Evolutionary conservation across 1,284 basidiomycete genomes (phyloP).

Genomic region (Schizophyllum amplum): DNA sequence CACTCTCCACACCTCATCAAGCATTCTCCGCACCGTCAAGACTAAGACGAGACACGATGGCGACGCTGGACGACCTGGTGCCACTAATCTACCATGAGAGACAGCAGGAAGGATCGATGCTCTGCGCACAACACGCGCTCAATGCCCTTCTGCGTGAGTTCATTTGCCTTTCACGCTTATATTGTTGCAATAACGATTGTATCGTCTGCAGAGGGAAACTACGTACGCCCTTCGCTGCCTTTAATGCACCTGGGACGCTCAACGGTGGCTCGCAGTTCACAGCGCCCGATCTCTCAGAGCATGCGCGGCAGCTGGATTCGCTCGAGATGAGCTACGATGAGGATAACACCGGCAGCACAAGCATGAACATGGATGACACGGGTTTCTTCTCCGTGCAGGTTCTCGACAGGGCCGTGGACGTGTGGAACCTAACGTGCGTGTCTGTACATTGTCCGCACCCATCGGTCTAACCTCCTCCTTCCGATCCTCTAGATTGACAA

Average conservation of each 20-base stretch:
- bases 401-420: conserved; percentile 70
- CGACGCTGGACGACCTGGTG: neutral
- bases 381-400: conserved; percentile 88
- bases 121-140: conserved; percentile 82
- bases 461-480: conserved; percentile 7
- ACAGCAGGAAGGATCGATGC: conserved; percentile 70
- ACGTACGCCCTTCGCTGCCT: conserved; percentile 35
- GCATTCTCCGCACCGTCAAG: neutral
- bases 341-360: conserved; percentile 34
- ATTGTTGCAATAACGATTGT: too few relatives aligned
- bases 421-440: conserved; percentile 75
- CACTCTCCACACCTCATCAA: neutral
- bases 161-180: conserved; percentile 2
- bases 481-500: conserved; percentile 32
- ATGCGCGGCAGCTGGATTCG: conserved; percentile 62
- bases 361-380: conserved; percentile 86
- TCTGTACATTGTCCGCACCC: too few relatives aligned
- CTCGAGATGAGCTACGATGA: conserved; percentile 55
- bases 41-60: neutral
- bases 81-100: conserved; percentile 62
- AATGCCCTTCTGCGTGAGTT: conserved; percentile 71
- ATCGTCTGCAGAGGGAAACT: conserved; percentile 59
- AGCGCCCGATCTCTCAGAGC: conserved; percentile 78
- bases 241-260: conserved; percentile 1
- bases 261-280: conserved; percentile 51